phyloP scores from a whole-genome alignment of 2,329 filamentous ascomycete species.

The Epichloe gansuensis region DNA sequence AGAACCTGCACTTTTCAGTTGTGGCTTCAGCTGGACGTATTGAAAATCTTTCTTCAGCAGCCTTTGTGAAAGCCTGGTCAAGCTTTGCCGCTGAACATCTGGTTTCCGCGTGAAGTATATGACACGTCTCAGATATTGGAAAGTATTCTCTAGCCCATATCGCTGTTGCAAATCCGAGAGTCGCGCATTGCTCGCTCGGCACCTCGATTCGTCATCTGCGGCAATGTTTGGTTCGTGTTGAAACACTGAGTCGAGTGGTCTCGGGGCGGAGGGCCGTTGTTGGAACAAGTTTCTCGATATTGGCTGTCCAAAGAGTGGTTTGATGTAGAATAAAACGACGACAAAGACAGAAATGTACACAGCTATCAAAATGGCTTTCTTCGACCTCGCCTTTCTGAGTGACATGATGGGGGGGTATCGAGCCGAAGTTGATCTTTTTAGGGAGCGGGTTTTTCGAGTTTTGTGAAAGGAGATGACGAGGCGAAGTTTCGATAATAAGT shows the following conservation, averaged over 20 bases:
- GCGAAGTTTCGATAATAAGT: too few relatives aligned
- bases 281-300: background rate
- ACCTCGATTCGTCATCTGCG: background rate
- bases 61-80: slow-evolving; percentile 33
- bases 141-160: slow-evolving; percentile 33
- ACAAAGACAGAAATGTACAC: background rate
- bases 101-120: slow-evolving; percentile 33
- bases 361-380: background rate
- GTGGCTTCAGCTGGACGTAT: slow-evolving; percentile 30
- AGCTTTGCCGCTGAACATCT: slow-evolving; percentile 32
- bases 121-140: slow-evolving; percentile 43
- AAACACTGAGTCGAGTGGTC: background rate
- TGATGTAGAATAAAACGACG: background rate
- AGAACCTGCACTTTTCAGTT: slow-evolving; percentile 21
- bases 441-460: background rate
- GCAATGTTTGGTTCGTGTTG: background rate
- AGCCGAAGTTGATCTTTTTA: background rate
- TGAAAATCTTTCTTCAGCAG: slow-evolving; percentile 26
- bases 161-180: slow-evolving; percentile 14
- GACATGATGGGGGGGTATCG: background rate
- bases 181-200: background rate
- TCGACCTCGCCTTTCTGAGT: background rate
- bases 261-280: background rate
- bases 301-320: background rate
- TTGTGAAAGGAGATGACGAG: too few relatives aligned